phyloP scores from a whole-genome alignment of 768 basidiomycete species.

The Phallus indusiatus region DNA sequence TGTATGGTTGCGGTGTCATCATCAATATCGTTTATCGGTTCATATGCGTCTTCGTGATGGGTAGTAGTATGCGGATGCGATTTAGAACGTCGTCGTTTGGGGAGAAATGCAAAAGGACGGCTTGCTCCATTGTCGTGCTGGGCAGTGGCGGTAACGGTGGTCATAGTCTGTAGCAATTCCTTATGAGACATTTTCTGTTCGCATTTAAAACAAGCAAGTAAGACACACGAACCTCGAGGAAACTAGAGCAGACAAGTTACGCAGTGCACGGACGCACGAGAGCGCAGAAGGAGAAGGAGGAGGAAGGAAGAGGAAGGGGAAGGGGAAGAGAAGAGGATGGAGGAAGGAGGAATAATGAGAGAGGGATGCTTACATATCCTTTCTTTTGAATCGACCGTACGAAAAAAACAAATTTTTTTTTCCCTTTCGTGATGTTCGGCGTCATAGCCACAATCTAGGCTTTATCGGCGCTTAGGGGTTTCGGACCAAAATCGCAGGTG shows the following conservation, averaged over 20 bases:
- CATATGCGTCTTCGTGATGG: background rate
- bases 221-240: background rate
- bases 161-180: background rate
- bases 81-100: background rate
- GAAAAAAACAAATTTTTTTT: background rate
- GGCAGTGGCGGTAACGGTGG: background rate
- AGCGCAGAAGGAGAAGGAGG: background rate
- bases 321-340: background rate
- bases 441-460: background rate
- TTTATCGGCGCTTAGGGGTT: background rate
- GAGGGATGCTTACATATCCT: background rate
- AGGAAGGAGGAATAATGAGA: background rate
- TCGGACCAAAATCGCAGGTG: background rate
- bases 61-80: background rate
- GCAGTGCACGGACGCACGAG: background rate
- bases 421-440: background rate
- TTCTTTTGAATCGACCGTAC: background rate
- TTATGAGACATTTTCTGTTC: background rate
- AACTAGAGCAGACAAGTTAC: background rate
- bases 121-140: background rate
- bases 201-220: background rate
- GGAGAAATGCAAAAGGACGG: slow-evolving; percentile 1
- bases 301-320: background rate
- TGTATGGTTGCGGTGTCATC: background rate
- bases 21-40: background rate